A percentile compares a stretch with the other conserved stretches of the same genome.
These are phyloP conservation scores for Licmophora abbreviata DNA, from an alignment of 108 stramenopile species.

Conservation along the genomic window DNA sequence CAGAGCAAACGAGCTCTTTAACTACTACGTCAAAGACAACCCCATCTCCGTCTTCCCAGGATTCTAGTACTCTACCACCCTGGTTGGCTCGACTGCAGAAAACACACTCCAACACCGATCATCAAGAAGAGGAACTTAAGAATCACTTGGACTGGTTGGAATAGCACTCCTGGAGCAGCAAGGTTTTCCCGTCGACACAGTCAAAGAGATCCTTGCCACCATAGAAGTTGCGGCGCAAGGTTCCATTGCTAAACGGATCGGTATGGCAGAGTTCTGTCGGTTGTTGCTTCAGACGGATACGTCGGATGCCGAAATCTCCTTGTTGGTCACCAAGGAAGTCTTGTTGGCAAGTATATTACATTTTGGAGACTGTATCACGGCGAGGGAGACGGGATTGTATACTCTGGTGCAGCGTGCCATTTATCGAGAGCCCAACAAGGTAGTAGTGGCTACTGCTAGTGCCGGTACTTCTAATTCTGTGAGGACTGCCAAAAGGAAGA, in stretches of 20 bases:
- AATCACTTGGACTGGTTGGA: too few species aligned
- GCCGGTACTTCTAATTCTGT: too few species aligned
- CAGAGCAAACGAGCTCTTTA: too few species aligned
- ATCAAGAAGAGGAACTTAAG: too few species aligned
- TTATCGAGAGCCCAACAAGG: constrained; percentile 1
- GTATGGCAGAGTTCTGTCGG: not conserved
- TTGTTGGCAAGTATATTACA: constrained; percentile 63
- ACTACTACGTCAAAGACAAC: too few species aligned
- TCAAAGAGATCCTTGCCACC: not conserved
- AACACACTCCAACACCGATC: too few species aligned
- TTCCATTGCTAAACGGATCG: not conserved
- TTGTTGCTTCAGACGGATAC: not conserved
- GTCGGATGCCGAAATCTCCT: not conserved
- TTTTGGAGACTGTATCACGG: constrained; percentile 58
- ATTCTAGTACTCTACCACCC: too few species aligned
- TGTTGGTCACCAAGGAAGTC: constrained; percentile 41
- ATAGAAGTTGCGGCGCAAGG: not conserved
- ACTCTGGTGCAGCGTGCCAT: constrained; percentile 27
- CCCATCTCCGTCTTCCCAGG: too few species aligned
- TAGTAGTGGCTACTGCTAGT: not conserved
- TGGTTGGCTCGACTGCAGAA: too few species aligned
- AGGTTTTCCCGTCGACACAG: too few species aligned
- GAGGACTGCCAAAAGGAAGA: constrained; percentile 5
- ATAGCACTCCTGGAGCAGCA: too few species aligned
- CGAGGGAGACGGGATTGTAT: constrained; percentile 45